These are phyloP conservation scores for Cucumis hystrix DNA, from an alignment of 306 rosid genomes.

Conservation along the genomic window DNA sequence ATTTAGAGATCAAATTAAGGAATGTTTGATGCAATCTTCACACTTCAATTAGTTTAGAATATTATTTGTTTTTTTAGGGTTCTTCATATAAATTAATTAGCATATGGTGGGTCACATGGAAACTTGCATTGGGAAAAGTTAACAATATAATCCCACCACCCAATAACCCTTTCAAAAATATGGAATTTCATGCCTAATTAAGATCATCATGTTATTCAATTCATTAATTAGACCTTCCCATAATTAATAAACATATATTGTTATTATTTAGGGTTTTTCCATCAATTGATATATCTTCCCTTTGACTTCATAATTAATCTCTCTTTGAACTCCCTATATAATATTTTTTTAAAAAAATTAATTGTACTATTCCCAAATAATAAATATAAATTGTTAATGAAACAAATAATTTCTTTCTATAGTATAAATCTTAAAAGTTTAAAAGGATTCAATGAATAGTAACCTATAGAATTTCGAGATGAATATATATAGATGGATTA, in stretches of 20 bases:
- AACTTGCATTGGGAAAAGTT: conserved; percentile 15
- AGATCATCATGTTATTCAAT: neutral
- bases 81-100: neutral
- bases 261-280: neutral
- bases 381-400: too few relatives aligned
- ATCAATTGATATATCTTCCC: neutral
- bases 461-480: neutral
- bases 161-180: neutral
- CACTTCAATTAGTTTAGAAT: neutral
- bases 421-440: neutral
- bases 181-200: neutral
- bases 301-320: neutral
- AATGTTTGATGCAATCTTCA: neutral
- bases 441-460: neutral
- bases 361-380: neutral
- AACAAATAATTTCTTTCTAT: neutral
- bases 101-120: conserved; percentile 26
- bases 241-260: neutral
- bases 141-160: conserved; percentile 9
- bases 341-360: neutral
- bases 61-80: neutral
- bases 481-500: neutral
- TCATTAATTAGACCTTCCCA: neutral
- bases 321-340: neutral
- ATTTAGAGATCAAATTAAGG: neutral